phyloP scores from a whole-genome alignment of 2,329 filamentous ascomycete species.

The Diplodia scrobiculata region DNA sequence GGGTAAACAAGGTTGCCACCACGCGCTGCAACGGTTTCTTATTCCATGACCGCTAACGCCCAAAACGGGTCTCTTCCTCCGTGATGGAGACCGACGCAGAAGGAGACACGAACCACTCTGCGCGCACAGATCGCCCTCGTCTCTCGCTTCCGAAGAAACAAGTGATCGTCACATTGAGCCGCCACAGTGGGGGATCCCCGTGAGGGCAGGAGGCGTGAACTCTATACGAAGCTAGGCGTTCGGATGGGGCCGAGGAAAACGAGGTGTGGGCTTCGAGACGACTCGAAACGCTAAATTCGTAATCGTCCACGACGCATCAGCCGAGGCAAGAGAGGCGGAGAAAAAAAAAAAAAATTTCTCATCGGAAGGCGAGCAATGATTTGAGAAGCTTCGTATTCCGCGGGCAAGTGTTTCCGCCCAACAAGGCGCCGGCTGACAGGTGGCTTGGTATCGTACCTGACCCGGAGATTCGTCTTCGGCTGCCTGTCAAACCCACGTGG shows the following conservation, averaged over 20 bases:
- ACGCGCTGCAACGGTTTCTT: conserved; percentile 9
- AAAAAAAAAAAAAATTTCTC: neutral
- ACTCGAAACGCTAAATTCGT: neutral
- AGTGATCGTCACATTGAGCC: conserved; percentile 3
- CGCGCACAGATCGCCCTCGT: conserved; percentile 3
- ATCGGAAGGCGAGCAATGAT: too few species aligned
- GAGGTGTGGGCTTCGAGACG: neutral
- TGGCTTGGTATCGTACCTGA: neutral
- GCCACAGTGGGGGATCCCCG: conserved; percentile 14
- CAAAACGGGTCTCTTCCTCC: neutral
- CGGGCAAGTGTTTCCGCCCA: neutral
- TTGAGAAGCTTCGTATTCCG: conserved; percentile 3
- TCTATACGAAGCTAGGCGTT: neutral
- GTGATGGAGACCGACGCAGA: neutral
- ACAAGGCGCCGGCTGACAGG: neutral
- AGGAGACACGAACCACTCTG: conserved; percentile 2
- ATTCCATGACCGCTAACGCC: neutral
- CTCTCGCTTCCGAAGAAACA: conserved; percentile 7
- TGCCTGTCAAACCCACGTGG: conserved; percentile 19
- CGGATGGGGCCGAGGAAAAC: neutral
- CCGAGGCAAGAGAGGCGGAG: neutral
- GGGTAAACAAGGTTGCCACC: neutral
- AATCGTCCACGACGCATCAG: too few species aligned
- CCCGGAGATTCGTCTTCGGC: neutral
- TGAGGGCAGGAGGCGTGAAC: neutral